phyloP scores from a whole-genome alignment of 164 flowering plant species.

The Umbilicus rupestris region DNA sequence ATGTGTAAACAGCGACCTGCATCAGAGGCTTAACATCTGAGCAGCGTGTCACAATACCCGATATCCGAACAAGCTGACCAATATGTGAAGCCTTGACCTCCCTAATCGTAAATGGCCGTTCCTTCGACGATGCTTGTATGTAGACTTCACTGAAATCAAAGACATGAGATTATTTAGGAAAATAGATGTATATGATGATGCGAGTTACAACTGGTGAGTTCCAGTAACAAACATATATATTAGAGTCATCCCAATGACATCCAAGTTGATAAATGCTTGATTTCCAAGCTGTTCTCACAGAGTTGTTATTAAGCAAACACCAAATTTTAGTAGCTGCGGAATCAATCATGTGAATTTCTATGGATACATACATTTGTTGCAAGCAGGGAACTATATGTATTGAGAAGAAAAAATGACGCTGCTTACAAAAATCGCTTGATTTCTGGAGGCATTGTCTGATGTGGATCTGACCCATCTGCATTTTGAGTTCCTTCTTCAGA shows the following conservation, averaged over 20 bases:
- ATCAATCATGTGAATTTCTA: background rate
- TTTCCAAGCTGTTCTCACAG: background rate
- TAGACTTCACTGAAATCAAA: constrained; percentile 70
- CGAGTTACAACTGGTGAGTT: no score
- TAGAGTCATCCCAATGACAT: background rate
- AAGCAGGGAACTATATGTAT: background rate
- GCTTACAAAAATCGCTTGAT: constrained; percentile 86
- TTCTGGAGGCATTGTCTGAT: constrained; percentile 79
- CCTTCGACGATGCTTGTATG: constrained; percentile 75
- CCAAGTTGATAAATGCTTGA: background rate
- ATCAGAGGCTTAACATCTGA: constrained; percentile 98
- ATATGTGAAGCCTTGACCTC: constrained; percentile 91
- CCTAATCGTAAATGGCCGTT: constrained; percentile 70
- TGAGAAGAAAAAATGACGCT: background rate
- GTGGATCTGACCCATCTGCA: constrained; percentile 57
- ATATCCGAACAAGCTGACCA: constrained; percentile 87
- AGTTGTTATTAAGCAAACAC: background rate
- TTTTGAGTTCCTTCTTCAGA: constrained; percentile 62
- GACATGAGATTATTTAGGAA: background rate
- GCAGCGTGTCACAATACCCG: constrained; percentile 96
- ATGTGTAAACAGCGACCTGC: constrained; percentile 97
- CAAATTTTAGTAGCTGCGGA: background rate
- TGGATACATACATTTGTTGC: background rate
- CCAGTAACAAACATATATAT: constrained; percentile 5
- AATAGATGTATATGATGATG: background rate